Conservation (phyloP, 208 protist species). For the Trypanosoma mega region DNA sequence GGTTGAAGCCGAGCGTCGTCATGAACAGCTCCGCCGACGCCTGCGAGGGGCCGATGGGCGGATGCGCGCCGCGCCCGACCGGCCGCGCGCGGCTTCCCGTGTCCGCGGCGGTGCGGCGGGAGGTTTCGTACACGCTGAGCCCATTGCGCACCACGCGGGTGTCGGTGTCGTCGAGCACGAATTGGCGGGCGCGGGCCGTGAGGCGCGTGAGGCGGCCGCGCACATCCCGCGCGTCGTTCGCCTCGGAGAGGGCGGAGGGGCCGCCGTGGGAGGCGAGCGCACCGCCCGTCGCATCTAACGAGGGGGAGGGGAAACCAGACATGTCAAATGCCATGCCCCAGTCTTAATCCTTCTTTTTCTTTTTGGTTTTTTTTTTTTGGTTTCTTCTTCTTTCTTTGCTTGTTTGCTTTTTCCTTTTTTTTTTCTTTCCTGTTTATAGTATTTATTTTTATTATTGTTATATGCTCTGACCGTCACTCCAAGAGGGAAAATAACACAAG, state of each 20-base stretch:
- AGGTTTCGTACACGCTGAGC: conserved; percentile 65
- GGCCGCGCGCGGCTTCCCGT: conserved; percentile 3
- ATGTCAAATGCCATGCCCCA: conserved; percentile 16
- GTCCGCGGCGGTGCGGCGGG: conserved; percentile 42
- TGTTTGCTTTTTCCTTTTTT: conserved; percentile 2
- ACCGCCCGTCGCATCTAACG: conserved; percentile 8
- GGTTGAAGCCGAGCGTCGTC: conserved; percentile 76
- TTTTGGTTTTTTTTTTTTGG: too few relatives aligned
- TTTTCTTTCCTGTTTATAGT: conserved; percentile 3
- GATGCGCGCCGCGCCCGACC: background rate
- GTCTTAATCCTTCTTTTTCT: background rate
- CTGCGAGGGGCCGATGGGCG: conserved; percentile 31
- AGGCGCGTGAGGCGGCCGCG: conserved; percentile 63
- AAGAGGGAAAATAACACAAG: background rate
- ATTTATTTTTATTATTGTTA: conserved; percentile 1
- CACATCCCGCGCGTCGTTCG: conserved; percentile 54
- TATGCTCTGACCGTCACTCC: conserved; percentile 2
- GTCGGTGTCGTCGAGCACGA: conserved; percentile 42
- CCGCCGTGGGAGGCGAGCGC: conserved; percentile 1
- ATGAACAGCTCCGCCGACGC: conserved; percentile 85
- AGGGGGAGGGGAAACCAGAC: conserved; percentile 9
- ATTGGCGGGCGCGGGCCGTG: conserved; percentile 64
- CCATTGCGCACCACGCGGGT: conserved; percentile 62
- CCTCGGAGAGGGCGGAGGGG: background rate
- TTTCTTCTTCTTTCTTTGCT: conserved; percentile 9